These are phyloP conservation scores for Trematosphaeria pertusa DNA, from an alignment of 2,329 filamentous ascomycete genomes.

Conservation along the genomic window DNA sequence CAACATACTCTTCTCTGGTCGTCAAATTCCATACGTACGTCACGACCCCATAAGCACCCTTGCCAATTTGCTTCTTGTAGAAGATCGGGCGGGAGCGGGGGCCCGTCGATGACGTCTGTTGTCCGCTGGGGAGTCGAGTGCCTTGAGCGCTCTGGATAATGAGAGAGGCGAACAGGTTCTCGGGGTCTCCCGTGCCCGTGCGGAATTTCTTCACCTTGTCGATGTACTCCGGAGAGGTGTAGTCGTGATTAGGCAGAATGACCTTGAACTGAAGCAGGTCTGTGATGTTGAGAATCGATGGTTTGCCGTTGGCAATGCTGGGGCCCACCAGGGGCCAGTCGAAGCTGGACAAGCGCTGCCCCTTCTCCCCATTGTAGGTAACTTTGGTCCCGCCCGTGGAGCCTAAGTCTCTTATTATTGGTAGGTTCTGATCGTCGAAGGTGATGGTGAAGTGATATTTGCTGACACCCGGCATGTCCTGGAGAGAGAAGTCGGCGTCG, in stretches of 20 bases:
- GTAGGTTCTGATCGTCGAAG: background rate
- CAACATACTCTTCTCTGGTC: conserved; percentile 3
- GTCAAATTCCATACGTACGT: conserved; percentile 4
- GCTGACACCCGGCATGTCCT: background rate
- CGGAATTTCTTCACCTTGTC: background rate
- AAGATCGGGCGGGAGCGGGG: background rate
- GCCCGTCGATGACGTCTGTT: background rate
- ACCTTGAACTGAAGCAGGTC: too few species aligned
- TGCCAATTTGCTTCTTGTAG: conserved; percentile 1
- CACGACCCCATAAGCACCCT: conserved; percentile 1
- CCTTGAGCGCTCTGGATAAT: too few species aligned
- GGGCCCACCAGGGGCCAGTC: too few species aligned
- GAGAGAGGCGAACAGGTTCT: too few species aligned
- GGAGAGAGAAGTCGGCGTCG: too few species aligned
- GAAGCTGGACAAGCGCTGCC: too few species aligned
- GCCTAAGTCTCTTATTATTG: background rate
- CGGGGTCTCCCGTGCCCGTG: background rate
- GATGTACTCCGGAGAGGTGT: background rate
- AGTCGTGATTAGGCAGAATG: background rate
- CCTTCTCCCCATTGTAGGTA: too few species aligned
- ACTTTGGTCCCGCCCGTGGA: too few species aligned
- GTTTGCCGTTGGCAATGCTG: too few species aligned
- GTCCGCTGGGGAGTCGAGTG: too few species aligned
- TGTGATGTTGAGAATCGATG: too few species aligned
- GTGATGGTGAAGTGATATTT: background rate